Evolutionary conservation across 805 yeast species (phyloP).

Genomic region (Torulaspora quercuum): DNA sequence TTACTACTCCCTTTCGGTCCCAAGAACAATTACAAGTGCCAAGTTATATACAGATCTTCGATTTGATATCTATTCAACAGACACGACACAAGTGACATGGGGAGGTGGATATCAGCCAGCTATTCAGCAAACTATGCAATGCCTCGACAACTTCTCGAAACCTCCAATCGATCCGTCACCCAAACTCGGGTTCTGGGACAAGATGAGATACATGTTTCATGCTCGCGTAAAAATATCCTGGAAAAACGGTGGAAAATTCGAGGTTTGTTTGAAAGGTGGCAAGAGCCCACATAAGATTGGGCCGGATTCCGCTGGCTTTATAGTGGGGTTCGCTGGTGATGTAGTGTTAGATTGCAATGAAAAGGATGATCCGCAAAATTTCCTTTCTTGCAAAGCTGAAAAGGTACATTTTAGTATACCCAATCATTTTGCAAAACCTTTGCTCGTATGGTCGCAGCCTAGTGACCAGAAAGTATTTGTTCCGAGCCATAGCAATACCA

Average conservation of each 20-base stretch:
- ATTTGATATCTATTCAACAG: conserved; percentile 51
- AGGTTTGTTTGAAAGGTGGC: conserved; percentile 67
- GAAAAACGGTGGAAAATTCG: conserved; percentile 48
- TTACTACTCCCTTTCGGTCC: conserved; percentile 57
- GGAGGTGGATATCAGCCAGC: conserved; percentile 83
- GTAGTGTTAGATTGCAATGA: conserved; percentile 61
- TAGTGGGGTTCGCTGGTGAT: conserved; percentile 63
- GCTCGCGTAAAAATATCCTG: conserved; percentile 59
- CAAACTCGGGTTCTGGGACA: conserved; percentile 92
- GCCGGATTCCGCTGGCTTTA: conserved; percentile 69
- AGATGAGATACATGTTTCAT: conserved; percentile 70
- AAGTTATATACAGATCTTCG: conserved; percentile 64
- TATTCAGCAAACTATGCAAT: conserved; percentile 71
- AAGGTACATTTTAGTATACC: conserved; percentile 71
- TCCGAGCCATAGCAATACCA: conserved; percentile 41
- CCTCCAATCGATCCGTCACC: conserved; percentile 86
- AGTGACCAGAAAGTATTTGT: conserved; percentile 45
- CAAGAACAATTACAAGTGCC: conserved; percentile 72
- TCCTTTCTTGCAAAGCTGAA: conserved; percentile 61
- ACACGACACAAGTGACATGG: conserved; percentile 72
- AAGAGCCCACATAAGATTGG: conserved; percentile 73
- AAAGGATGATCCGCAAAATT: conserved; percentile 62
- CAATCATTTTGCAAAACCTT: conserved; percentile 55
- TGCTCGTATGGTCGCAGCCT: conserved; percentile 58
- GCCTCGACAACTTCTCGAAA: conserved; percentile 78